Evolutionary conservation across 257 asterid species (phyloP), one percentile per base, ranked within the genome.

Genomic region (Penstemon davidsonii): DNA sequence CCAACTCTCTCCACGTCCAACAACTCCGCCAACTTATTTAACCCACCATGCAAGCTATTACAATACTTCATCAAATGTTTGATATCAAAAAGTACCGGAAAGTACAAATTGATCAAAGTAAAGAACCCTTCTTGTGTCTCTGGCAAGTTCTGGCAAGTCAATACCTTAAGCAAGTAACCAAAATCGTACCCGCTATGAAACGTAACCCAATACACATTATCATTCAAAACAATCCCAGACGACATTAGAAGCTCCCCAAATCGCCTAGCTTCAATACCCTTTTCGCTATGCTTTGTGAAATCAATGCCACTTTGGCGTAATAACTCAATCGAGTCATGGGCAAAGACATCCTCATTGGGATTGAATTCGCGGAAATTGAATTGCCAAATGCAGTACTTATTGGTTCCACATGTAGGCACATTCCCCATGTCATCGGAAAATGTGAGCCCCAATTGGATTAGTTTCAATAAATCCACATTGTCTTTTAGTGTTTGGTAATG

Each of bases 301-400:
- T 83, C 85, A 41, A 83, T 83, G 45, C 88, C 85, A 25, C 83
- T 72, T 57, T 78, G 76, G 50, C 74, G 74, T 54, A 83, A 69
- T 59, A 83, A 6, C 69, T 78, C 88, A 43, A 83, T 80, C 3
- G 88, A 83, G 19, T 80, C 85, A 39, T 68, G 62, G 1, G 82
- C 85, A 8, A 72, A 80, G 5, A 83, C 81, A 50, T 83, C 88
- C n/a, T 70, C 74, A 6, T 78, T 64, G 3, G 79, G 82, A 44
- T 83, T 65, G 70, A 83, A 83, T 57, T 80, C 85, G n/a, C 88
- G 73, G 76, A 83, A 83, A 54, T 83, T 83, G 80, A 83, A 83
- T 51, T 83, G 88, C 88, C 88, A 83, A 25, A 78, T 70, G 55
- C 83, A 83, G 54, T 55, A 69, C 6, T 70, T 73, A 8, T 68